Evolutionary conservation across 306 rosid species (phyloP).

Genomic region (Dryas drummondii): DNA sequence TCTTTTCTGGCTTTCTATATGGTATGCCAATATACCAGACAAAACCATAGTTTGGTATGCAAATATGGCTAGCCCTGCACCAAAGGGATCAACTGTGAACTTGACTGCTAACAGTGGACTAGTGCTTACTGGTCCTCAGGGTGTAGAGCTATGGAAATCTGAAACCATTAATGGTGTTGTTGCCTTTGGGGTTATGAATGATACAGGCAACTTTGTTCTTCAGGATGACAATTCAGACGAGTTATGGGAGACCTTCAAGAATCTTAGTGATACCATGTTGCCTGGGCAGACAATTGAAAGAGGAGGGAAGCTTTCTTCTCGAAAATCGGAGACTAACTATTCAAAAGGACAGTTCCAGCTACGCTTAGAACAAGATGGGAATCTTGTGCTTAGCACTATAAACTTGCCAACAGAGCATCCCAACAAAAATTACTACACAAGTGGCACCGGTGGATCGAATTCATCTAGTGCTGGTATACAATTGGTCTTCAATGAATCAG

Average conservation of each 20-base stretch:
- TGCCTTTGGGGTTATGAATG: constrained; percentile 3
- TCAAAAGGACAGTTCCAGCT: constrained; percentile 42
- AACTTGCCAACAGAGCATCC: constrained; percentile 22
- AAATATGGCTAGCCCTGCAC: constrained; percentile 1
- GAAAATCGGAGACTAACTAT: constrained; percentile 28
- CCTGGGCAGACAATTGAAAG: constrained; percentile 39
- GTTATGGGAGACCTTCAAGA: constrained; percentile 44
- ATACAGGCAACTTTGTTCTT: constrained; percentile 28
- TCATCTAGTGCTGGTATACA: constrained; percentile 22
- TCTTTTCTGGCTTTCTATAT: constrained; percentile 42
- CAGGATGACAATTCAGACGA: neutral
- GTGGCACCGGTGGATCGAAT: neutral
- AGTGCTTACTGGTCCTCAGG: constrained; percentile 11
- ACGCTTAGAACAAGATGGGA: constrained; percentile 34
- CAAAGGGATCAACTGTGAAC: constrained; percentile 33
- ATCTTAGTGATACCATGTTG: constrained; percentile 52
- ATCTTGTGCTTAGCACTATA: constrained; percentile 30
- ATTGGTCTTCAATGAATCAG: constrained; percentile 39
- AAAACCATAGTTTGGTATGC: constrained; percentile 49
- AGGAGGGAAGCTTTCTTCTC: constrained; percentile 20
- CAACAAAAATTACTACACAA: neutral
- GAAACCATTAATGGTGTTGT: neutral
- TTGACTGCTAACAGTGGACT: constrained; percentile 11
- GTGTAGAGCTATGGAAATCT: constrained; percentile 17
- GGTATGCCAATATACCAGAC: constrained; percentile 49